These are phyloP conservation scores for Apiospora saccharicola DNA, from an alignment of 2,329 filamentous ascomycete species.

Conservation along the genomic window DNA sequence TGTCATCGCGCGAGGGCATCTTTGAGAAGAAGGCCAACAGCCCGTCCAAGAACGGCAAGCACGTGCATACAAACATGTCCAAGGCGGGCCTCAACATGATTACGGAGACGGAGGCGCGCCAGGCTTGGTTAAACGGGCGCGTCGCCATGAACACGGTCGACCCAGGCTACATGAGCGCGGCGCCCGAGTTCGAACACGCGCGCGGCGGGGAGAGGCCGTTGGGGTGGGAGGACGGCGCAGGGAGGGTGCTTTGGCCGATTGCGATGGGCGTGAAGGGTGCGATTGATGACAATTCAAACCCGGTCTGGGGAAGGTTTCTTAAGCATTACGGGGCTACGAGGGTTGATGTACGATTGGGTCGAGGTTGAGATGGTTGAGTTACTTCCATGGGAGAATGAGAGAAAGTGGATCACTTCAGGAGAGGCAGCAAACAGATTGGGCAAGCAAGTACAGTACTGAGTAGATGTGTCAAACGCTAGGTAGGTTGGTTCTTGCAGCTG, in stretches of 20 bases:
- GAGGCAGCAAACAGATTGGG: background rate
- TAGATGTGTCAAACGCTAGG: background rate
- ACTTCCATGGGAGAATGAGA: background rate
- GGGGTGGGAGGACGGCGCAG: slow-evolving; percentile 48
- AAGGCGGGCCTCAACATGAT: slow-evolving; percentile 51
- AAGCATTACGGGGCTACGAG: slow-evolving; percentile 25
- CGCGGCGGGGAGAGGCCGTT: slow-evolving; percentile 42
- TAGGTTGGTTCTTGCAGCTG: background rate
- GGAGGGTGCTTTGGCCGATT: slow-evolving; percentile 46
- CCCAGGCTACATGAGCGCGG: slow-evolving; percentile 48
- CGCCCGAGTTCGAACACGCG: slow-evolving; percentile 39
- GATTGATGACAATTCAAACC: background rate
- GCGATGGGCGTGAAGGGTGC: background rate
- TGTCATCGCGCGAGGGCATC: slow-evolving; percentile 47
- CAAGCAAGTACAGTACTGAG: background rate
- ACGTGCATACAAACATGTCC: slow-evolving; percentile 50
- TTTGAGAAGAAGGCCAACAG: slow-evolving; percentile 36
- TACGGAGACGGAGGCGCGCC: slow-evolving; percentile 45
- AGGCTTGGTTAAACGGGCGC: slow-evolving; percentile 39
- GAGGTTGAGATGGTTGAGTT: slow-evolving; percentile 10
- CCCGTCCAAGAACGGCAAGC: slow-evolving; percentile 40
- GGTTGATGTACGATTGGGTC: slow-evolving; percentile 24
- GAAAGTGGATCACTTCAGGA: slow-evolving; percentile 14
- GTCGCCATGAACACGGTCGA: slow-evolving; percentile 49
- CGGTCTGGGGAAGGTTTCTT: slow-evolving; percentile 24